These are phyloP conservation scores for Pseudisothecium myosuroides DNA, from an alignment of 225 moss, liverwort and hornwort genomes.

Conservation along the genomic window DNA sequence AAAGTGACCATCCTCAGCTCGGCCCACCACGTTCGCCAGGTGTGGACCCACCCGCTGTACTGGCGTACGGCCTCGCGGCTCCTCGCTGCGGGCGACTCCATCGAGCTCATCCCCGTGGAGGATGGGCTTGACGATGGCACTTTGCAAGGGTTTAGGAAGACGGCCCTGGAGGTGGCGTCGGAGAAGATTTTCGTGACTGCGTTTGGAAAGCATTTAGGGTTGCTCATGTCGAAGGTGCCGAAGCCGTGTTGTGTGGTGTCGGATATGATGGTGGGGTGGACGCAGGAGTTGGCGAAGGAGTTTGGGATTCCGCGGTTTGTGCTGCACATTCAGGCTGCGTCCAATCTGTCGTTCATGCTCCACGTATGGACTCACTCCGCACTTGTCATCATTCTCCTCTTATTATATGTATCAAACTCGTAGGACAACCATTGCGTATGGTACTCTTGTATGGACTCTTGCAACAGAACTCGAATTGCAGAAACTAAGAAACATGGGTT, in stretches of 20 bases:
- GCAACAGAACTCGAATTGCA: neutral
- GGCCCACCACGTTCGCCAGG: neutral
- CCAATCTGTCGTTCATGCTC: slow-evolving; percentile 17
- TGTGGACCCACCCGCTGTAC: neutral
- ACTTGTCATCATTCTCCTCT: neutral
- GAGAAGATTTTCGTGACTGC: neutral
- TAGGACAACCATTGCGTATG: neutral
- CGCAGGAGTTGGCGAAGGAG: neutral
- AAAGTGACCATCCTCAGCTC: too few species aligned
- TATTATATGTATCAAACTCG: neutral
- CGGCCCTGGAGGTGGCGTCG: neutral
- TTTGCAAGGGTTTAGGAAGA: neutral
- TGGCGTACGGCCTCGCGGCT: neutral
- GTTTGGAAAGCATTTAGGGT: neutral
- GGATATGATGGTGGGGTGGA: neutral
- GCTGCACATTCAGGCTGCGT: slow-evolving; percentile 4
- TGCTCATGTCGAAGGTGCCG: neutral
- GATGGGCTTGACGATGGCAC: neutral
- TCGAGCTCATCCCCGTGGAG: neutral
- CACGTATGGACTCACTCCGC: neutral
- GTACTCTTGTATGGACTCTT: too few species aligned
- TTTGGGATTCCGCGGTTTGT: neutral
- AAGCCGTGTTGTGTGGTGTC: neutral
- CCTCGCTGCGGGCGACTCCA: neutral
- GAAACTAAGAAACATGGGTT: neutral